These are phyloP conservation scores for Plasmopara viticola DNA, from an alignment of 352 stramenopile species.

Conservation along the genomic window DNA sequence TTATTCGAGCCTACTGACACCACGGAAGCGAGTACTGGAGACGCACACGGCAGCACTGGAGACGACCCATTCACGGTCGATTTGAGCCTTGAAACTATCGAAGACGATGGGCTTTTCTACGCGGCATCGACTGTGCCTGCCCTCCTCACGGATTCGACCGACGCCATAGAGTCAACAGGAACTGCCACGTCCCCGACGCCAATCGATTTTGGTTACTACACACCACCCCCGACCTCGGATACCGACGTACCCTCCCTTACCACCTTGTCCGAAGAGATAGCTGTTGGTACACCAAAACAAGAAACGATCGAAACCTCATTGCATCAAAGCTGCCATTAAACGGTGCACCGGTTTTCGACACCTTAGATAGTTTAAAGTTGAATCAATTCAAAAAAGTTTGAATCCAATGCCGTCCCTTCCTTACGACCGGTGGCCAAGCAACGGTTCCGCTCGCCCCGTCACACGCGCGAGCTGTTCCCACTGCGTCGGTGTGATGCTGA, in stretches of 20 bases:
- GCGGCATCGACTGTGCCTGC: slow-evolving; percentile 1
- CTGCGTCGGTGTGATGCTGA: slow-evolving; percentile 69
- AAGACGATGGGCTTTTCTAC: neutral
- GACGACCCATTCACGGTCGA: neutral
- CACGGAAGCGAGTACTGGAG: too few relatives aligned
- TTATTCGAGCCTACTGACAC: neutral
- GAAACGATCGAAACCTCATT: neutral
- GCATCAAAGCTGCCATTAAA: slow-evolving; percentile 15
- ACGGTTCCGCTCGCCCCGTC: slow-evolving; percentile 38
- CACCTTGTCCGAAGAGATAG: neutral
- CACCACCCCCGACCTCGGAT: slow-evolving; percentile 5
- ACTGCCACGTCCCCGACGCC: neutral
- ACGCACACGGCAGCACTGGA: neutral
- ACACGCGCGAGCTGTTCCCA: slow-evolving; percentile 51
- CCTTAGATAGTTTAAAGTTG: too few relatives aligned
- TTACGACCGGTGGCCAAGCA: slow-evolving; percentile 57
- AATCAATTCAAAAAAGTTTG: too few relatives aligned
- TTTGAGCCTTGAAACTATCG: neutral
- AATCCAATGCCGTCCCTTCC: neutral
- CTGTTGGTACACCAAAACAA: slow-evolving; percentile 1
- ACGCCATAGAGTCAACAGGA: slow-evolving; percentile 3
- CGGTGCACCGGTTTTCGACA: too few relatives aligned
- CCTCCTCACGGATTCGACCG: slow-evolving; percentile 9
- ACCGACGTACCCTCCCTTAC: slow-evolving; percentile 5
- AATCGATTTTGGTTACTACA: slow-evolving; percentile 14